Base-by-base conservation (phyloP, 2,329 filamentous ascomycete genomes). In the Diaporthe sp. region DNA sequence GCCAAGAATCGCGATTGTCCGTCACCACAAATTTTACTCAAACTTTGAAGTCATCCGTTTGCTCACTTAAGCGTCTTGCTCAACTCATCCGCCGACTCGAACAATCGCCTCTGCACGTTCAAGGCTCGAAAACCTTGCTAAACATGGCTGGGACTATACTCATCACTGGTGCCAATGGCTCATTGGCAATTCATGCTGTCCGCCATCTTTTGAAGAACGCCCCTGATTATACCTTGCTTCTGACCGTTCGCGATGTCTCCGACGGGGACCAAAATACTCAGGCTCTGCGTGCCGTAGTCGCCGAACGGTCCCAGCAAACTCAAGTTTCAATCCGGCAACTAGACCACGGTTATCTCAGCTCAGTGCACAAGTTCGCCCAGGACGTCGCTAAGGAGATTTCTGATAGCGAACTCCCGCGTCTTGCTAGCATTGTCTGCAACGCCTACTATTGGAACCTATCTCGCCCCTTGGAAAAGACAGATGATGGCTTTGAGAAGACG, bases 221-320 rank as follows among this genome's bases (percentile, higher is more conserved):
- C 6, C 71, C 76, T n/a, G 53, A 69, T 22, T 70, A 65, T 25
- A 81, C 78, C 1, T 75, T 81, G 6, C 76, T 84, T 25, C 74
- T 82, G 30, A 81, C 82, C 12, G 83, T 84, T 9, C 80, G 82
- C 10, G 78, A 83, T 71, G 77, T 81, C 50, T 78, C 77, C 17
- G 56, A 63, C 13, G 75, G 77, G 8, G 75, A 77, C 2, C 81
- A 83, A 19, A 47, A 75, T 5, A 83, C 83, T 75, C 82, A 79
- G 1, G 74, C 79, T 5, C 79, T 70, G 32, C 79, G 84, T 15
- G 75, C 76, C 0, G 76, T 79, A 8, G 70, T 79, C 0, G 78
- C 81, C 8, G 50, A 76, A 79, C 85, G 85, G 68, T 83, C 85
- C 12, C 84, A 82, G 83, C 83, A 78, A 84, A 83, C 84, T 82